phyloP scores from a whole-genome alignment of 129 eudicot genomes.

The Lactuca sativa region DNA sequence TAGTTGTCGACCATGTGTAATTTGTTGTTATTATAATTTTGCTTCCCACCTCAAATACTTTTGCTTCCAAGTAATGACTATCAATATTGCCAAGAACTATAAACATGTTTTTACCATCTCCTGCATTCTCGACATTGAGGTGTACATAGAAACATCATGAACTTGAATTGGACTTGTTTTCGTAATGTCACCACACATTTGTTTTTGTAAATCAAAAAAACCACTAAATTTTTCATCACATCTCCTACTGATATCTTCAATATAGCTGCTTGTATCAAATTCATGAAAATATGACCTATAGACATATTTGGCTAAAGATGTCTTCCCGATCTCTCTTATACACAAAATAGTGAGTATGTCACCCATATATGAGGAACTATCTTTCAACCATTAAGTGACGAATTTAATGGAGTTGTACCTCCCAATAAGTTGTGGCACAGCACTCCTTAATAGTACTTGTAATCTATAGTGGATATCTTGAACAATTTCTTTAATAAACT shows the following conservation, averaged over 20 bases:
- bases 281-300: conserved; percentile 8
- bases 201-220: conserved; percentile 33
- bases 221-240: background rate
- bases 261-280: conserved; percentile 28
- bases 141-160: conserved; percentile 9
- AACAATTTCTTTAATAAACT: conserved; percentile 9
- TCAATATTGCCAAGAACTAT: conserved; percentile 34
- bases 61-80: conserved; percentile 23
- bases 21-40: conserved; percentile 21
- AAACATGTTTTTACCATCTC: conserved; percentile 7
- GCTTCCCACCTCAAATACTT: background rate
- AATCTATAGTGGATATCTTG: background rate
- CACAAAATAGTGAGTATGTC: conserved; percentile 13
- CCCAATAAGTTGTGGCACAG: background rate
- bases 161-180: background rate
- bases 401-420: background rate
- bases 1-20: background rate
- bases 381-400: conserved; percentile 11
- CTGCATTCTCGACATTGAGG: conserved; percentile 10
- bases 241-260: conserved; percentile 16
- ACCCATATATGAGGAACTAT: background rate
- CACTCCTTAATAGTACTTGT: background rate
- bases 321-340: conserved; percentile 40
- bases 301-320: conserved; percentile 28
- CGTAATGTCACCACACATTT: conserved; percentile 19